A percentile compares a stretch with the other conserved stretches of the same genome.
Evolutionary conservation across 2,329 filamentous ascomycete genomes (phyloP).

Genomic region (Podosphaera xanthii): DNA sequence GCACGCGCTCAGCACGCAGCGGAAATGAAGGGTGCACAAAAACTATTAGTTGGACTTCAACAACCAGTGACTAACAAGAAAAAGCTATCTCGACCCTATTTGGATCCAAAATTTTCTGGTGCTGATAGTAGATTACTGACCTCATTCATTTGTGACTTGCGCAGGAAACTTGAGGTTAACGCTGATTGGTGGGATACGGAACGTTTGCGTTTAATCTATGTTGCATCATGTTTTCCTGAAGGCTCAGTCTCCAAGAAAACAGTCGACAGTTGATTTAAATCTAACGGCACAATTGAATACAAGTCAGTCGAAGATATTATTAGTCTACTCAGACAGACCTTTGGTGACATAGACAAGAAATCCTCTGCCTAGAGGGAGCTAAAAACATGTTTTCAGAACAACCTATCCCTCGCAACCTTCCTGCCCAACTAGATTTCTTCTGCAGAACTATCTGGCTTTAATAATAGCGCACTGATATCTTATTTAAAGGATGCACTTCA

Average conservation of each 20-base stretch:
- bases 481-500: neutral
- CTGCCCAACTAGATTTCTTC: neutral
- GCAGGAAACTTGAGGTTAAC: neutral
- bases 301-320: no score
- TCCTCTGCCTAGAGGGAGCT: neutral
- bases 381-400: neutral
- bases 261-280: neutral
- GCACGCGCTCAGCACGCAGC: neutral
- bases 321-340: neutral
- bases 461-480: neutral
- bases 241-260: neutral
- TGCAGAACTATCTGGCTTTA: neutral
- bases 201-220: neutral
- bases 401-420: no score
- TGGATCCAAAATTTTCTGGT: no score
- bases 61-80: neutral
- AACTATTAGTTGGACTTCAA: neutral
- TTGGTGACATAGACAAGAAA: neutral
- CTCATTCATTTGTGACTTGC: no score
- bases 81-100: neutral
- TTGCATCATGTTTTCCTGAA: neutral
- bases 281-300: no score
- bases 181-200: neutral
- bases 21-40: neutral
- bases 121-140: no score